These are phyloP conservation scores for Seiridium cupressi DNA, from an alignment of 2,329 filamentous ascomycete genomes.

Conservation along the genomic window DNA sequence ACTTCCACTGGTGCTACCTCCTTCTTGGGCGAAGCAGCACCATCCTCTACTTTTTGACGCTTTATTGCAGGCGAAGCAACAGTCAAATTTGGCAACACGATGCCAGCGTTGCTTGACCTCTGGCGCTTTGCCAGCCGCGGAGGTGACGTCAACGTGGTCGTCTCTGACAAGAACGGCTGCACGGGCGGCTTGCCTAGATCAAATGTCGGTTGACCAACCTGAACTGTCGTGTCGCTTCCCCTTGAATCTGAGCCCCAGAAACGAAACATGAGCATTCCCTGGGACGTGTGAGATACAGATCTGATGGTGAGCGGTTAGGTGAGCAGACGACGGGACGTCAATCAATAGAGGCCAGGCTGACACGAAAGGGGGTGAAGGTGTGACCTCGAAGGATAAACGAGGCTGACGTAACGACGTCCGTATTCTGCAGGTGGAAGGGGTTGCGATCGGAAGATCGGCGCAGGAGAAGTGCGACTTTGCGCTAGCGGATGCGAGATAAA, in stretches of 20 bases:
- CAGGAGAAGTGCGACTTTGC: background rate
- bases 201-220: slow-evolving; percentile 39
- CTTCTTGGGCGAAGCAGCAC: slow-evolving; percentile 23
- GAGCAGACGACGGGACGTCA: slow-evolving; percentile 4
- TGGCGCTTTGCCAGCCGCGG: slow-evolving; percentile 27
- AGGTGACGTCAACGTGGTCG: slow-evolving; percentile 19
- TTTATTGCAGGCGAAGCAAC: slow-evolving; percentile 33
- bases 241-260: slow-evolving; percentile 59
- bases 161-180: slow-evolving; percentile 28
- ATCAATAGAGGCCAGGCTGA: slow-evolving; percentile 8
- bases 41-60: slow-evolving; percentile 38
- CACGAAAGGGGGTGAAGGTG: slow-evolving; percentile 20
- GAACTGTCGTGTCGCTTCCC: slow-evolving; percentile 53
- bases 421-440: slow-evolving; percentile 13
- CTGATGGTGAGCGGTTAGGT: slow-evolving; percentile 1
- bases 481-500: slow-evolving; percentile 5
- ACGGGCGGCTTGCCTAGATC: slow-evolving; percentile 28
- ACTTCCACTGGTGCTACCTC: slow-evolving; percentile 25
- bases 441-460: slow-evolving; percentile 11
- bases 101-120: slow-evolving; percentile 30
- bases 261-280: slow-evolving; percentile 57
- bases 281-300: slow-evolving; percentile 1
- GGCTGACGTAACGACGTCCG: slow-evolving; percentile 29
- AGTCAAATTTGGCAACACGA: slow-evolving; percentile 24
- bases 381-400: slow-evolving; percentile 22